These are phyloP conservation scores for Gleditsia sinensis DNA, from an alignment of 306 rosid genomes.

Conservation along the genomic window DNA sequence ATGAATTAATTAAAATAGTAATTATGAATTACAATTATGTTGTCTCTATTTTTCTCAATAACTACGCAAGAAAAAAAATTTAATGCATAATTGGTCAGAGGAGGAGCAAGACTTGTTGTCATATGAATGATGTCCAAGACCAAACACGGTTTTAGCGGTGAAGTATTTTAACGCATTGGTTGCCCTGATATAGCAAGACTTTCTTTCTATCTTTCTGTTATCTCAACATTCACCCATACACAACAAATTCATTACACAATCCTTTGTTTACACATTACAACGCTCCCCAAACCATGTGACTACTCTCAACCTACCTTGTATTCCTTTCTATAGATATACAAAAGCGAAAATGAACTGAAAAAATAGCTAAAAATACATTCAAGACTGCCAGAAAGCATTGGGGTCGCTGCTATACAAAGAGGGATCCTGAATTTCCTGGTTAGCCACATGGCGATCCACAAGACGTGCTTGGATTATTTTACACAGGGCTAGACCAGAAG, in stretches of 20 bases:
- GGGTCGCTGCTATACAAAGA: slow-evolving; percentile 64
- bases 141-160: too few relatives aligned
- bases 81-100: too few relatives aligned
- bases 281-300: background rate
- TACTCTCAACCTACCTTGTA: background rate
- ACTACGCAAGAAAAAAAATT: too few relatives aligned
- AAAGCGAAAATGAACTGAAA: background rate
- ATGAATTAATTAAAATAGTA: too few relatives aligned
- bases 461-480: slow-evolving; percentile 61
- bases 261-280: background rate
- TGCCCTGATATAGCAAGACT: too few relatives aligned
- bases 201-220: too few relatives aligned
- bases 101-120: too few relatives aligned
- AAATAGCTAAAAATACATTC: slow-evolving; percentile 1
- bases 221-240: background rate
- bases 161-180: too few relatives aligned
- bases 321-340: background rate
- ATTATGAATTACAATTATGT: too few relatives aligned
- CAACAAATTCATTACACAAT: background rate
- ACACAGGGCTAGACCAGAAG: slow-evolving; percentile 55
- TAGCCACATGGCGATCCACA: slow-evolving; percentile 61
- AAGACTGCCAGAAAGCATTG: slow-evolving; percentile 61
- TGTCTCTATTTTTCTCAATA: too few relatives aligned
- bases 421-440: slow-evolving; percentile 68
- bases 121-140: too few relatives aligned